Conservation (phyloP, 192 early-diverging fungal genomes). For the Backusella mclennaniae region DNA sequence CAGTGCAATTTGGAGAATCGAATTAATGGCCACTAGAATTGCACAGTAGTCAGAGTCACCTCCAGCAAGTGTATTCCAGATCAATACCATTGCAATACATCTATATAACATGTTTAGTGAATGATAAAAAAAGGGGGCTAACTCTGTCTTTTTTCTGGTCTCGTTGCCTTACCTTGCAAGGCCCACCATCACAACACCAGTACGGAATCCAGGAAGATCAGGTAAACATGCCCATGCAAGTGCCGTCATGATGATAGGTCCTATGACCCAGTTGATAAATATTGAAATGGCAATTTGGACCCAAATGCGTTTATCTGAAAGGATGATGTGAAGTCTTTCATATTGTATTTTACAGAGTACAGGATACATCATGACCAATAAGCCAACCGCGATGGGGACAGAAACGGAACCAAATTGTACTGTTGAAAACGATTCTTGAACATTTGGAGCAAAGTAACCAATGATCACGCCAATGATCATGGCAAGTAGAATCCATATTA, state of each 20-base stretch:
- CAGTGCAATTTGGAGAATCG: constrained; percentile 62
- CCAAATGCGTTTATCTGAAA: constrained; percentile 43
- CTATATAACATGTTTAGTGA: constrained; percentile 25
- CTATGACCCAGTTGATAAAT: constrained; percentile 66
- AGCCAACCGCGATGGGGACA: constrained; percentile 63
- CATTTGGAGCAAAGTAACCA: constrained; percentile 57
- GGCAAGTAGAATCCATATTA: constrained; percentile 39
- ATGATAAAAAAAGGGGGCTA: too few species aligned
- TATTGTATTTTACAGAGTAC: constrained; percentile 63
- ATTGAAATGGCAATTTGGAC: constrained; percentile 56
- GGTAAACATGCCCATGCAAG: constrained; percentile 67
- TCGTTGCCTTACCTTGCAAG: constrained; percentile 24
- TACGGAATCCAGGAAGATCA: constrained; percentile 63
- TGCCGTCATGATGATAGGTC: constrained; percentile 63
- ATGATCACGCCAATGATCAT: constrained; percentile 61
- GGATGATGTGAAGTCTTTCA: constrained; percentile 40
- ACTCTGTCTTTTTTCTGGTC: too few species aligned
- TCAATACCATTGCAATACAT: constrained; percentile 80
- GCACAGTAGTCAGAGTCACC: constrained; percentile 71
- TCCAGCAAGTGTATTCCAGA: constrained; percentile 69
- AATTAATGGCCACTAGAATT: constrained; percentile 68
- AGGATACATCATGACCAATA: constrained; percentile 75
- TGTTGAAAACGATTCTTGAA: constrained; percentile 48
- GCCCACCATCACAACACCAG: constrained; percentile 60
- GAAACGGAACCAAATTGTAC: constrained; percentile 65